Evolutionary conservation across 1,284 basidiomycete genomes (phyloP), one percentile per base, ranked within the genome.

Genomic region (Puccinia coronata): DNA sequence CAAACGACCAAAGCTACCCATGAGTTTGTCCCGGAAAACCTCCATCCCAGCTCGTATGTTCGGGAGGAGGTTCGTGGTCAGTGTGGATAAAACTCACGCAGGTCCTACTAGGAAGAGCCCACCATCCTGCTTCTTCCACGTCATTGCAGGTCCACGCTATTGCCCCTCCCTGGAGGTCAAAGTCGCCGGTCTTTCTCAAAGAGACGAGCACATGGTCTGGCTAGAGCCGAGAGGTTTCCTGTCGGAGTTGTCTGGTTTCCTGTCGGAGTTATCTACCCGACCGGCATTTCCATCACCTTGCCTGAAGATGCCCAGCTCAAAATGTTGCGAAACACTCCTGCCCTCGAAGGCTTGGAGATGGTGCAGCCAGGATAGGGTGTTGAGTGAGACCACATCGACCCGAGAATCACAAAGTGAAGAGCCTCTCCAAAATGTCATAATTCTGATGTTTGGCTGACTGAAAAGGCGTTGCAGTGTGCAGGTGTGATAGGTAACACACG

Each of bases 211-310:
- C 84, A 91, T 88, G 0, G 89, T 96, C 43, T 96, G 94, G 94
- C 88, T 96, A 5, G 94, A 96, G 84, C 94, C 94, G 0, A 94
- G 96, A 85, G 94, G 94, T 0, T 93, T 93, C 82, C 92, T 93
- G 82, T 93, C 93, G 8, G 91, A 92, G 79, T 85, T 96, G 3
- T n/a, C n/a, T n/a, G n/a, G n/a, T n/a, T n/a, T n/a, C n/a, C n/a
- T n/a, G n/a, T n/a, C n/a, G n/a, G n/a, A n/a, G n/a, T n/a, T n/a
- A 91, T 96, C 67, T 96, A 96, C 84, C 94, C 94, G 0, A 95
- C 95, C 82, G 94, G 94, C 0, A 88, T 96, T 14, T 95, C 94
- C 0, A 92, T 92, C 84, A 94, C 93, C 70, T 88, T 96, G 82
- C 92, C 94, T 0, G 91, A 92, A 85, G 94, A 95, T 81, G 87